phyloP scores from a whole-genome alignment of 164 flowering plant genomes.

The Brasenia schreberi region DNA sequence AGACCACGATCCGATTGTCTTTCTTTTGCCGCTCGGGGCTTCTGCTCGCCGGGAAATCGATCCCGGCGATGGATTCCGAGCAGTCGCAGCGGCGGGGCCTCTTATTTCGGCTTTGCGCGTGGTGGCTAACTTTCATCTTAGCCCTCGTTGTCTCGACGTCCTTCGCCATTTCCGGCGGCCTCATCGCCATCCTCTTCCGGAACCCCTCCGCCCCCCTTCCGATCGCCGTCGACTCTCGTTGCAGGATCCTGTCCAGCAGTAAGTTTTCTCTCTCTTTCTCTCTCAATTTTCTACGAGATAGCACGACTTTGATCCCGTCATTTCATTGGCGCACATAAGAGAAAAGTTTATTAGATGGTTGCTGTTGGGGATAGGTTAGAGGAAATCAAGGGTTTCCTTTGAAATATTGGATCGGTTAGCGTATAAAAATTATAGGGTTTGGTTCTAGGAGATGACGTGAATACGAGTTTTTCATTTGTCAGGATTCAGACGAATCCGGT shows the following conservation, averaged over 20 bases:
- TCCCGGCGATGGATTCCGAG: background rate
- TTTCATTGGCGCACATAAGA: background rate
- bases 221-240: constrained; percentile 35
- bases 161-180: constrained; percentile 17
- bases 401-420: no score
- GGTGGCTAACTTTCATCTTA: constrained; percentile 18
- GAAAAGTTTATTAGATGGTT: background rate
- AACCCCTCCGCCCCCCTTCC: constrained; percentile 26
- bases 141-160: constrained; percentile 23
- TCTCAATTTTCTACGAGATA: background rate
- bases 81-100: background rate
- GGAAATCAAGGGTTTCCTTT: background rate
- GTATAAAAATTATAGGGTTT: no score
- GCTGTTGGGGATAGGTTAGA: background rate
- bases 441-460: no score
- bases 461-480: no score
- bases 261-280: constrained; percentile 11
- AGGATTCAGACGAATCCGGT: no score
- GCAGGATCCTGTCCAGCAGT: constrained; percentile 84
- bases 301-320: no score
- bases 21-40: background rate
- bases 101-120: constrained; percentile 5
- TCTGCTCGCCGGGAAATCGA: background rate
- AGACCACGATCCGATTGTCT: no score
- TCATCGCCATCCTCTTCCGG: constrained; percentile 20